Percentiles rank a stretch among this genome's conserved stretches.
These are phyloP conservation scores for Adansonia rubrostipa DNA, from an alignment of 441 rosid species.

Conservation along the genomic window DNA sequence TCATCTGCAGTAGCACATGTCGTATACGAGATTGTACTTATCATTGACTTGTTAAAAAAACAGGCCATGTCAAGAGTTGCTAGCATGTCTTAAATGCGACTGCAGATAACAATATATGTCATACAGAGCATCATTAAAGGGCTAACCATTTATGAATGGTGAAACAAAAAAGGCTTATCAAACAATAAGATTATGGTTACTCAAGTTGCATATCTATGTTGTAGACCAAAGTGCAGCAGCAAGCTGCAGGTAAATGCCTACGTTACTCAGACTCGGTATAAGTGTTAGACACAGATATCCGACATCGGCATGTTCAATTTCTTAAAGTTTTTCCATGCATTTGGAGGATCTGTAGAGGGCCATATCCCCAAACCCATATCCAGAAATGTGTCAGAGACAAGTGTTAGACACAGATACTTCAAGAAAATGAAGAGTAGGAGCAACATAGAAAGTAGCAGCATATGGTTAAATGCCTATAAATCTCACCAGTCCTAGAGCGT, in stretches of 20 bases:
- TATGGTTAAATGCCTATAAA: background rate
- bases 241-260: background rate
- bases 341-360: too few relatives aligned
- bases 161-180: background rate
- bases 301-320: too few relatives aligned
- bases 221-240: background rate
- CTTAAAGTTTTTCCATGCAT: too few relatives aligned
- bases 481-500: slow-evolving; percentile 1
- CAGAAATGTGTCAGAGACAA: too few relatives aligned
- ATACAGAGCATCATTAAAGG: background rate
- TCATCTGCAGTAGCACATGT: background rate
- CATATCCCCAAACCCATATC: too few relatives aligned
- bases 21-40: background rate
- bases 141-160: background rate
- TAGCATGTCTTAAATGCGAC: background rate
- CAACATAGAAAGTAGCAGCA: background rate
- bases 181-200: background rate
- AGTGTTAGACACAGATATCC: too few relatives aligned
- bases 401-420: too few relatives aligned
- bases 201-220: background rate
- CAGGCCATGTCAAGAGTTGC: background rate
- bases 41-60: slow-evolving; percentile 1
- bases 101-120: background rate
- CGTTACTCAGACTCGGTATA: too few relatives aligned
- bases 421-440: too few relatives aligned